Base-by-base conservation (phyloP, 2,329 filamentous ascomycete genomes). In the Mycosphaerelloides madeirae region DNA sequence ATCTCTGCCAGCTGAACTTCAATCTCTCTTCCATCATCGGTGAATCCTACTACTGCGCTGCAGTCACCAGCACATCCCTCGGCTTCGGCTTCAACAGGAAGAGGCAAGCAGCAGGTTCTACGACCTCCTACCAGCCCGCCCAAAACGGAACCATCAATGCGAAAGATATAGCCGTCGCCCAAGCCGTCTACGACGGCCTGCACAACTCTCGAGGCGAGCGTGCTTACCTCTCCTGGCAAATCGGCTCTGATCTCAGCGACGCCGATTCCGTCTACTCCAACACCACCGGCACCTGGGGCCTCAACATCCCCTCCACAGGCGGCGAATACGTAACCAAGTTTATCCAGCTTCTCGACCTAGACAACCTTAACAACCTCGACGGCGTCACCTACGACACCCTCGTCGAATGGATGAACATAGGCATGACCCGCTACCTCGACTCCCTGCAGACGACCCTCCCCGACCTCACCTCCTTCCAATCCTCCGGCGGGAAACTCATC, bases 371-470 rank as follows among this genome's bases (percentile, higher is more conserved):
- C 5, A 56, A 62, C 33, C 65, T 78, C 3, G 60, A 72, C 47
- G 62, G 64, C 43, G 69, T 79, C 19, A 78, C 75, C 14, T 80
- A 79, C 59, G 75, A 80, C 55, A 79, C 72, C 0, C 65, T 80
- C 3, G 66, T 69, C 15, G 67, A 69, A 12, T 80, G 75, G 76
- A 80, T 79, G 67, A 61, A 66, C 33, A 60, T 9, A 74, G 70
- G 9, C 68, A 71, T 68, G 53, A 69, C 38, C 65, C 66, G 33
- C 22, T 81, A 76, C 60, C 46, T 66, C 29, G 74, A 77, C 54
- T 71, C 59, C 37, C 66, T 79, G 2, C 76, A 80, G 54, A 80
- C 76, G 11, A 78, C 71, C 1, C 53, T 71, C n/a, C 73, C 75
- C 0, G 77, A 81, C 52, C 64, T 80, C 1, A 74, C 71, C 1